Conservation (phyloP, 2,329 filamentous ascomycete species). For the Ceratocystis variospora region DNA sequence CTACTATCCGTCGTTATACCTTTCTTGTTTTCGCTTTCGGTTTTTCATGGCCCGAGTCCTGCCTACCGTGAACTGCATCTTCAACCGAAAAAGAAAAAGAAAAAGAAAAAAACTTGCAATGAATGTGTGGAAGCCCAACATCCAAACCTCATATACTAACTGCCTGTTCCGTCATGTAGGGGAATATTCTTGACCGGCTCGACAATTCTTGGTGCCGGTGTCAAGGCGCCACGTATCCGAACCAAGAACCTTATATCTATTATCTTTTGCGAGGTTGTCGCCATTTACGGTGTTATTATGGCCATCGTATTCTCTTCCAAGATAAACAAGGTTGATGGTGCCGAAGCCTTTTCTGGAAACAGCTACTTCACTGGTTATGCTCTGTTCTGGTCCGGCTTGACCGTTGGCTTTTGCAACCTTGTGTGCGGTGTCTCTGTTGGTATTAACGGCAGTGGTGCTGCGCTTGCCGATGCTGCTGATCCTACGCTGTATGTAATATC, state of each 20-base stretch:
- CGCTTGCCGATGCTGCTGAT: slow-evolving; percentile 89
- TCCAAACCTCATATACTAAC: background rate
- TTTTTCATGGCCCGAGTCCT: background rate
- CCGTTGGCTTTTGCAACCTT: slow-evolving; percentile 89
- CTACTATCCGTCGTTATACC: background rate
- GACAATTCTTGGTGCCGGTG: slow-evolving; percentile 91
- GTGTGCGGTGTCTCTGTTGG: slow-evolving; percentile 93
- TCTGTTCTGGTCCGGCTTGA: slow-evolving; percentile 88
- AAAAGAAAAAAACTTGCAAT: too few species aligned
- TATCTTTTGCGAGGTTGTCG: slow-evolving; percentile 99
- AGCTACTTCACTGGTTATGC: slow-evolving; percentile 93
- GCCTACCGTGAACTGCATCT: background rate
- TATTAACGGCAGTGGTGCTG: slow-evolving; percentile 95
- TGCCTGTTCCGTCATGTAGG: slow-evolving; percentile 38
- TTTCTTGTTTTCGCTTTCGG: background rate
- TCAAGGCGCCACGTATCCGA: slow-evolving; percentile 90
- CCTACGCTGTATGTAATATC: slow-evolving; percentile 58
- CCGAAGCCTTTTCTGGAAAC: slow-evolving; percentile 55
- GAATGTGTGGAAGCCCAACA: background rate
- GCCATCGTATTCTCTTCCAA: slow-evolving; percentile 95
- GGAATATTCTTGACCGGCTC: slow-evolving; percentile 98
- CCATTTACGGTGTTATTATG: slow-evolving; percentile 99
- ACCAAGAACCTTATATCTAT: slow-evolving; percentile 99
- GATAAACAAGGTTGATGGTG: slow-evolving; percentile 50
- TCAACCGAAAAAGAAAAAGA: too few species aligned